phyloP scores from a whole-genome alignment of 306 rosid genomes.

The Carpinus viminea region DNA sequence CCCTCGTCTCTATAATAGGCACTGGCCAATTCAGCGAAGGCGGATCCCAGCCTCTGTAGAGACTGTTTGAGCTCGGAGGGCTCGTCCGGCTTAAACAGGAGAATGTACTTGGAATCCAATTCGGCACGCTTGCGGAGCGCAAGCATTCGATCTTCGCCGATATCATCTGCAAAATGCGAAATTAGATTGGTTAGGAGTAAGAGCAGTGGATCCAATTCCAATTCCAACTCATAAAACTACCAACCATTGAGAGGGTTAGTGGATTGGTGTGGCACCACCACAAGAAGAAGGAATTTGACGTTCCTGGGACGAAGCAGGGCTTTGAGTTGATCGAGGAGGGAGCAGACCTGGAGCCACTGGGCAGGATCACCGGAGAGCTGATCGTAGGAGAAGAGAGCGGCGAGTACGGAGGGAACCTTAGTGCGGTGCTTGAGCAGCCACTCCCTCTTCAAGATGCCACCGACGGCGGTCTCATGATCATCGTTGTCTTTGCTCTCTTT shows the following conservation, averaged over 20 bases:
- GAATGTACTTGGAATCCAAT: slow-evolving; percentile 66
- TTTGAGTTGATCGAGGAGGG: slow-evolving; percentile 81
- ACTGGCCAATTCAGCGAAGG: slow-evolving; percentile 66
- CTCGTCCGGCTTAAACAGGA: slow-evolving; percentile 60
- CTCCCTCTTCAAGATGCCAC: slow-evolving; percentile 63
- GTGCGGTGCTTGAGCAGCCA: slow-evolving; percentile 96
- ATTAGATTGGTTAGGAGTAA: neutral
- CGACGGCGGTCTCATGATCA: slow-evolving; percentile 28
- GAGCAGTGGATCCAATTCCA: neutral
- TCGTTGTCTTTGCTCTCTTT: slow-evolving; percentile 23
- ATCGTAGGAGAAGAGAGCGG: slow-evolving; percentile 57
- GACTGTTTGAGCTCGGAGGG: slow-evolving; percentile 54
- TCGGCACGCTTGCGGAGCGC: slow-evolving; percentile 92
- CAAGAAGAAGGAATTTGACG: slow-evolving; percentile 59
- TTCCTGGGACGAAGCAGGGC: slow-evolving; percentile 60
- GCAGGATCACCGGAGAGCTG: slow-evolving; percentile 80
- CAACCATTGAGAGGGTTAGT: no score
- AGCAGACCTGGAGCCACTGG: slow-evolving; percentile 87
- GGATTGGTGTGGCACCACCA: slow-evolving; percentile 34
- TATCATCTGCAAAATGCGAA: slow-evolving; percentile 49
- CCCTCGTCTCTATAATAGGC: slow-evolving; percentile 85
- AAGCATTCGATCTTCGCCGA: slow-evolving; percentile 82
- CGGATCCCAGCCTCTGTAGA: slow-evolving; percentile 66
- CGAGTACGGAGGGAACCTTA: slow-evolving; percentile 68
- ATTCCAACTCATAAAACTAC: slow-evolving; percentile 31